Evolutionary conservation across 495 filamentous ascomycete genomes (phyloP), one percentile per base, ranked within the genome.

Genomic region (Recurvomyces mirabilis): DNA sequence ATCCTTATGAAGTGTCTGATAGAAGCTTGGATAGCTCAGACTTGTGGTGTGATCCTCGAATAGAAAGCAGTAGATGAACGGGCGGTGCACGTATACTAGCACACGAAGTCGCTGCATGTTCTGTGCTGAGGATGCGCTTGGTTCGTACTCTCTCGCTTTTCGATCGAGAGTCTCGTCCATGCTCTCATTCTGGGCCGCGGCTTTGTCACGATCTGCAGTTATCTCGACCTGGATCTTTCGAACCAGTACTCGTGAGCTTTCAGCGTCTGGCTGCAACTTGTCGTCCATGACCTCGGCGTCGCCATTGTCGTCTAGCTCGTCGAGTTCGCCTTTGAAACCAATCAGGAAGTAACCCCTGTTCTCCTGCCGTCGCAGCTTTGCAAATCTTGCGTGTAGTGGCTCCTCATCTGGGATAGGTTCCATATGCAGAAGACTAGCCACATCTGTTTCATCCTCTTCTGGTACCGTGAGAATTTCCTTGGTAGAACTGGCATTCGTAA

Each of bases 21-120:
- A 96, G 52, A 94, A 77, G 0, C 72, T 65, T 3, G 80, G 69
- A 34, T 75, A 75, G 13, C 75, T 67, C 5, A 94, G 68, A 17
- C 78, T 70, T 26, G 75, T 70, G 1, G 86, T 81, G 29, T 68
- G 65, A 11, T 78, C 70, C 35, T 82, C 71, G 65, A 96, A 95
- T 13, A 98, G 69, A 53, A 96, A 84, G 4, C 84, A 79, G 61
- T 86, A 94, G 42, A 94, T 81, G 63, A 96, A 95, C 2, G 91
- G 91, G 57, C 74, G 76, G 53, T 85, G 79, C 43, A 78, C 66
- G 51, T 82, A 82, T 35, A 93, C 74, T 2, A 93, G 73, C 4
- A 84, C 84, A 19, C 78, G 76, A 19, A 91, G 63, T 46, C 74
- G 70, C 36, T 72, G 61, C 18, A 41, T 30, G 4, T 41, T 47